Evolutionary conservation across 352 stramenopile genomes (phyloP), one percentile per base, ranked within the genome.

Genomic region (Pythium phragmitis): DNA sequence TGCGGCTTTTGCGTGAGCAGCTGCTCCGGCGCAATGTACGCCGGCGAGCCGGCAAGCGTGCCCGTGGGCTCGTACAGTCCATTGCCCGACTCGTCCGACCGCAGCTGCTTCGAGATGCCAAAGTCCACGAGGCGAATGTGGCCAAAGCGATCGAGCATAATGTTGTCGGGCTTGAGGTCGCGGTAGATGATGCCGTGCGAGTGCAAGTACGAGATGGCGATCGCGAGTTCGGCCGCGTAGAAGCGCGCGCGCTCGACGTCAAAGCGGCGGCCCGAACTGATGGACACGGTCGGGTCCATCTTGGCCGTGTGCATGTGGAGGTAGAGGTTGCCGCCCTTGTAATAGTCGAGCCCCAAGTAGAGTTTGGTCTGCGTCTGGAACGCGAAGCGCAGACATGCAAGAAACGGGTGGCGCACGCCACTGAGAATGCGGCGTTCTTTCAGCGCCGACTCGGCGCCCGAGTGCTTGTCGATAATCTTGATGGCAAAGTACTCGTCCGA

Each of bases 61-160:
- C 85, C 76, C 5, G 87, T 89, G 19, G 77, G 70, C 7, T 84
- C 79, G 23, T 85, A 91, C 48, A 86, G 70, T 36, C 80, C 72
- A 53, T 65, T 73, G 17, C 37, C 53, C 3, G 48, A 56, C 5
- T 62, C 68, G 7, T 68, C 55, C 11, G 65, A 69, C 16, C 69
- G 76, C 21, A 96, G 69, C 56, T 94, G 82, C 73, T 96, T 96
- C 17, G 86, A 96, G 48, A 96, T 92, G 36, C 89, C 89, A 59
- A 96, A 96, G 65, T 96, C 89, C 42, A 94, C 87, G n/a, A 96
- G 70, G 5, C 85, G 84, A 60, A 96, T 92, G 68, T 96, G 89
- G 13, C 89, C 89, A 9, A 75, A 83, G 63, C 88, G 81, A 69
- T 96, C 89, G 7, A 96, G 75, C 86, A 96, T 92, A 51, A 93